Conservation (phyloP, 441 rosid species). For the Erysimum cheiri region DNA sequence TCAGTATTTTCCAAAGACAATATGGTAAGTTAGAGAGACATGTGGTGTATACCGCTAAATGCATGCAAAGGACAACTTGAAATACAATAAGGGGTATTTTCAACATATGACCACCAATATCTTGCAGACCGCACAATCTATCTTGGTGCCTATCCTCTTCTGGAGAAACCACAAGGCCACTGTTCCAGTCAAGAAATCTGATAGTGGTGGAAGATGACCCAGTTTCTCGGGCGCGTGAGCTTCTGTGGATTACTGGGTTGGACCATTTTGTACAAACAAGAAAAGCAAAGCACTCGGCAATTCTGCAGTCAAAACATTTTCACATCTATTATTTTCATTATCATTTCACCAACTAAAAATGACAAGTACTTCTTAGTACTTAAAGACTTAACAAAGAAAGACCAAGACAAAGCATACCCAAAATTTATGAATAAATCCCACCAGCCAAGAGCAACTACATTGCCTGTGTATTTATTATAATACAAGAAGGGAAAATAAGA, state of each 20-base stretch:
- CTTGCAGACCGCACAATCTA: slow-evolving; percentile 78
- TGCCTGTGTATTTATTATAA: slow-evolving; percentile 56
- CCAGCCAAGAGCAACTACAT: slow-evolving; percentile 87
- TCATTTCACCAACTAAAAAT: slow-evolving; percentile 18
- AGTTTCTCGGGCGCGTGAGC: slow-evolving; percentile 57
- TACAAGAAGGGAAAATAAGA: slow-evolving; percentile 23
- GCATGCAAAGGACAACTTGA: slow-evolving; percentile 92
- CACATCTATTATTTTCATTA: slow-evolving; percentile 30
- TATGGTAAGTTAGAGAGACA: slow-evolving; percentile 14
- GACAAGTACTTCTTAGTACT: not conserved
- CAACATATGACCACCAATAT: slow-evolving; percentile 94
- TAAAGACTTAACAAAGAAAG: slow-evolving; percentile 30
- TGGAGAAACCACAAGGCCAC: slow-evolving; percentile 73
- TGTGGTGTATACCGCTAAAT: slow-evolving; percentile 70
- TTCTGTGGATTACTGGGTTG: slow-evolving; percentile 90
- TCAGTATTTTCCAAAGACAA: slow-evolving; percentile 18
- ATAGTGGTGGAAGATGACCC: slow-evolving; percentile 67
- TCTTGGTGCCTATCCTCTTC: slow-evolving; percentile 69
- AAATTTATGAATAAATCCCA: slow-evolving; percentile 97
- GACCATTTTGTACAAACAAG: slow-evolving; percentile 98
- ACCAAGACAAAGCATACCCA: slow-evolving; percentile 56
- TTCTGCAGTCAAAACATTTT: slow-evolving; percentile 54
- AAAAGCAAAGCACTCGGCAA: slow-evolving; percentile 94
- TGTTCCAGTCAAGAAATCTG: slow-evolving; percentile 94
- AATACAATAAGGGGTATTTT: slow-evolving; percentile 87